Percentiles rank a stretch among this genome's conserved stretches.
Conservation (phyloP, 306 rosid genomes). For the Abrus pulchellus region DNA sequence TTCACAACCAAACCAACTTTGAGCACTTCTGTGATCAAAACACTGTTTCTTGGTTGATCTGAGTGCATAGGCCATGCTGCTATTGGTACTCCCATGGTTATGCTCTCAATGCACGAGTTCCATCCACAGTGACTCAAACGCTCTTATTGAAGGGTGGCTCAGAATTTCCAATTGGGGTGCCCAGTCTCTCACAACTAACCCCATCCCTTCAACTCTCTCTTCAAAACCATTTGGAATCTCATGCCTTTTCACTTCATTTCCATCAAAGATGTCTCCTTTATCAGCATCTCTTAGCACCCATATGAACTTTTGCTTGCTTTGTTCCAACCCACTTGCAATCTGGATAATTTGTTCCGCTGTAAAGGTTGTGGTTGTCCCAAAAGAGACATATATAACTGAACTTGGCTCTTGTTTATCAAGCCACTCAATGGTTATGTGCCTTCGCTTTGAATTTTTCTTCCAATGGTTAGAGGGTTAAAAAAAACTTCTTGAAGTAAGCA, state of each 20-base stretch:
- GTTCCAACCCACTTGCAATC: slow-evolving; percentile 66
- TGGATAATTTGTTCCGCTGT: slow-evolving; percentile 52
- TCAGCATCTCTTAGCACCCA: slow-evolving; percentile 62
- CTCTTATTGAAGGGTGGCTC: slow-evolving; percentile 40
- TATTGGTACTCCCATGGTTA: slow-evolving; percentile 47
- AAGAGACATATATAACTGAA: slow-evolving; percentile 68
- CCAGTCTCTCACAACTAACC: slow-evolving; percentile 43
- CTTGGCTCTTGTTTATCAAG: slow-evolving; percentile 50
- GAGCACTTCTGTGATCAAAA: slow-evolving; percentile 26
- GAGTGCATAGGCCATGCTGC: slow-evolving; percentile 53
- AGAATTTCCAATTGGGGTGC: slow-evolving; percentile 48
- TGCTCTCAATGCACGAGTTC: slow-evolving; percentile 43
- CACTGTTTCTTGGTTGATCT: slow-evolving; percentile 38
- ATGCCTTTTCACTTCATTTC: slow-evolving; percentile 41
- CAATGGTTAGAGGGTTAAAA: slow-evolving; percentile 56
- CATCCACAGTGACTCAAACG: slow-evolving; percentile 51
- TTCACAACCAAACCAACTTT: slow-evolving; percentile 47
- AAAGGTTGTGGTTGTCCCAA: slow-evolving; percentile 67
- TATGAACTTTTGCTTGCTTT: slow-evolving; percentile 62
- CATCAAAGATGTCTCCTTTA: slow-evolving; percentile 57
- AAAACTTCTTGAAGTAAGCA: slow-evolving; percentile 54
- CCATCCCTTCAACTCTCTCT: slow-evolving; percentile 29
- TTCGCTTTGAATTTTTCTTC: slow-evolving; percentile 44
- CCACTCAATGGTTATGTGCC: slow-evolving; percentile 40
- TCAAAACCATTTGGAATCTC: slow-evolving; percentile 40